These are phyloP conservation scores for Daldinia grandis DNA, from an alignment of 495 filamentous ascomycete species.

Conservation along the genomic window DNA sequence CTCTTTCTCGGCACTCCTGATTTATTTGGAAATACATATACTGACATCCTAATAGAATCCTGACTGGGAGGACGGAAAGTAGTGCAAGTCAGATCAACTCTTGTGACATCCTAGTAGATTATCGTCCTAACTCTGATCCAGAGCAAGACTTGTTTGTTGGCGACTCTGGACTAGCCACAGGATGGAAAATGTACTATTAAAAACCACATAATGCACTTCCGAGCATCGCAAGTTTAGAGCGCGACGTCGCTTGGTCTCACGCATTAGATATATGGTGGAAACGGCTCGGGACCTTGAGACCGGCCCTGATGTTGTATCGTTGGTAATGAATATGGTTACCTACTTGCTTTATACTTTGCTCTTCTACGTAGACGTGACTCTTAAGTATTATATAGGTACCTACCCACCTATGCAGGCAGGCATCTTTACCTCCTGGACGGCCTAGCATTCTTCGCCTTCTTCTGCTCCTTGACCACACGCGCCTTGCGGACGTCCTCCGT, in stretches of 20 bases:
- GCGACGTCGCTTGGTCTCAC: slow-evolving; percentile 29
- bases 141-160: neutral
- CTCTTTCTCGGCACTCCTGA: slow-evolving; percentile 17
- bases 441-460: slow-evolving; percentile 87
- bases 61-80: slow-evolving; percentile 58
- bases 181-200: slow-evolving; percentile 39
- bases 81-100: slow-evolving; percentile 7
- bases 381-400: neutral
- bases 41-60: slow-evolving; percentile 54
- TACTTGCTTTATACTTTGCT: neutral
- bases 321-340: slow-evolving; percentile 22
- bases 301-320: slow-evolving; percentile 1
- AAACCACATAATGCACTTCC: slow-evolving; percentile 40
- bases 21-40: slow-evolving; percentile 1
- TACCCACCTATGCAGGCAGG: neutral
- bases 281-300: slow-evolving; percentile 9
- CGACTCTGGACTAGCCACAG: neutral
- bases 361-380: slow-evolving; percentile 4
- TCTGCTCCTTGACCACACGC: slow-evolving; percentile 75
- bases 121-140: neutral
- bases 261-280: slow-evolving; percentile 39
- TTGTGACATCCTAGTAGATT: neutral
- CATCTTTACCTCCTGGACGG: slow-evolving; percentile 67
- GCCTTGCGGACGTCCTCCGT: slow-evolving; percentile 86
- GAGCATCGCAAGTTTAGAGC: slow-evolving; percentile 34